Evolutionary conservation across 225 moss, liverwort and hornwort species (phyloP).

Genomic region (Polytrichum commune): DNA sequence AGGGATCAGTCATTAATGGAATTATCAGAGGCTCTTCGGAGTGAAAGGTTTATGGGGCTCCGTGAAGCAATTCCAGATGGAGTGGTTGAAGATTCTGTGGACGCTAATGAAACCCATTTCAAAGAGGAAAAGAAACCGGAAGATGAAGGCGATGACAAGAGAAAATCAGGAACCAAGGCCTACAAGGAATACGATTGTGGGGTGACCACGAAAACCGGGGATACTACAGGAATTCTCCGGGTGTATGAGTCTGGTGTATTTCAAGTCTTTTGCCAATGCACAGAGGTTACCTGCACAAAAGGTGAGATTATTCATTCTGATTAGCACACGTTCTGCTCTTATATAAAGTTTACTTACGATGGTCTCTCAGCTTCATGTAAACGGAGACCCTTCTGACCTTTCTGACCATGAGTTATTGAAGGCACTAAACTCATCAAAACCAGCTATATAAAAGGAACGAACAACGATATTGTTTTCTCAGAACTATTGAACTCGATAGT

Average conservation of each 20-base stretch:
- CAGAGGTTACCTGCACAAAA: constrained; percentile 5
- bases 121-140: not conserved
- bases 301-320: not conserved
- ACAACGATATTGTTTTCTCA: not conserved
- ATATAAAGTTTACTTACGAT: not conserved
- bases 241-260: constrained; percentile 12
- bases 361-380: too few species aligned
- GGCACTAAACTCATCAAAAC: too few species aligned
- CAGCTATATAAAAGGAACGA: not conserved
- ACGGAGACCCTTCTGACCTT: too few species aligned
- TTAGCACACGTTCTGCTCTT: not conserved
- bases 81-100: too few species aligned
- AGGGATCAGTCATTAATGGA: not conserved
- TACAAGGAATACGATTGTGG: constrained; percentile 14
- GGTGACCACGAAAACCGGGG: constrained; percentile 7
- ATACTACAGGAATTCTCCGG: constrained; percentile 10
- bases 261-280: constrained; percentile 11
- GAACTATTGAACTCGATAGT: not conserved
- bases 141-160: not conserved
- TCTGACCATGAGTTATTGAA: too few species aligned
- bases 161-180: not conserved
- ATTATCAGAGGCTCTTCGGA: too few species aligned
- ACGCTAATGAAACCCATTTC: not conserved
- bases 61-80: too few species aligned
- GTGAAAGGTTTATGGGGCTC: too few species aligned